Conservation (phyloP, 306 rosid species). For the Begonia loranthoides region DNA sequence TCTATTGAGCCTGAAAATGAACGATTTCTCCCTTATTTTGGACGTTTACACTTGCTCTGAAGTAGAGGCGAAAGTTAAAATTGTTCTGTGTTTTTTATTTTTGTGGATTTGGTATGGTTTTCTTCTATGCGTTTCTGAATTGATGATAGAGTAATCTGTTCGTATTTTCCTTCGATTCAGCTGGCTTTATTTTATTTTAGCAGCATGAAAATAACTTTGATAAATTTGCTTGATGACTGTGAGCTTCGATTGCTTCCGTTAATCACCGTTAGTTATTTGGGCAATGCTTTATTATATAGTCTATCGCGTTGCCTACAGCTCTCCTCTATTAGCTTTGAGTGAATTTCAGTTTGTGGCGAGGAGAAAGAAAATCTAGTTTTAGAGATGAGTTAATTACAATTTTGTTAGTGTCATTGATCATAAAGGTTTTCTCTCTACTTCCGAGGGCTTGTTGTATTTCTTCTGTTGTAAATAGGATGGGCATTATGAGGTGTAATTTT, state of each 20-base stretch:
- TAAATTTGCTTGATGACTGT: too few species aligned
- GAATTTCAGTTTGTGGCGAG: too few species aligned
- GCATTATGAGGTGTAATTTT: too few species aligned
- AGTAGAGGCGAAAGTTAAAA: background rate
- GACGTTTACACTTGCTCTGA: too few species aligned
- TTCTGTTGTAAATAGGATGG: too few species aligned
- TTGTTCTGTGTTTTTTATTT: background rate
- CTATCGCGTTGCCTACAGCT: background rate
- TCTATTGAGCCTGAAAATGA: constrained; percentile 2
- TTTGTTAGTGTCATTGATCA: too few species aligned
- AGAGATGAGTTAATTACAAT: too few species aligned
- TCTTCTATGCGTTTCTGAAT: constrained; percentile 4
- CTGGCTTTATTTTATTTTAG: constrained; percentile 1
- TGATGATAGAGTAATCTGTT: background rate
- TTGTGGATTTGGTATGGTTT: constrained; percentile 1
- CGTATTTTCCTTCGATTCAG: background rate
- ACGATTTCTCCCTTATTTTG: background rate
- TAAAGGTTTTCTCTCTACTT: too few species aligned
- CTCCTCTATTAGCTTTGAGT: too few species aligned
- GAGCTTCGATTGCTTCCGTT: background rate
- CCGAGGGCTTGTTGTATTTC: too few species aligned
- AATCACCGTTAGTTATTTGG: constrained; percentile 1
- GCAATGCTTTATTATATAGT: background rate
- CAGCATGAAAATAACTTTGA: too few species aligned
- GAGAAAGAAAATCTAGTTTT: too few species aligned